Base-by-base conservation (phyloP, 345 rosid genomes). In the Stellera chamaejasme region DNA sequence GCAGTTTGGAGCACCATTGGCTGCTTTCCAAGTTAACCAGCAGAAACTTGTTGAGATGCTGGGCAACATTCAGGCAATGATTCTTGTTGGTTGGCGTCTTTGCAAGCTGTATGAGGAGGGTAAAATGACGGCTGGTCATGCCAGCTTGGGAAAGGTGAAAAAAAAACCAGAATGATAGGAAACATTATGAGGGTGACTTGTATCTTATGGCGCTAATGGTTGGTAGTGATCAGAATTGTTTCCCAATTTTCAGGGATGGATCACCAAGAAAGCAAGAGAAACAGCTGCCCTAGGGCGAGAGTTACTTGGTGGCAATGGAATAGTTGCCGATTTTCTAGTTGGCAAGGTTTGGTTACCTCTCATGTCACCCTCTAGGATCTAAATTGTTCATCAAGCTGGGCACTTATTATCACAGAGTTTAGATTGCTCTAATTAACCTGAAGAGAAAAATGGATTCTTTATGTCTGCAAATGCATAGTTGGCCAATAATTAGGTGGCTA, bases 1-100 rank as follows among this genome's bases (percentile, higher is more conserved):
- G 72, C 99, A 90, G 77, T 93, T 93, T 72, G 96, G 96, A 79
- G 97, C 90, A 56, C 97, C 96, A 25, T 69, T 93, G 75, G 99
- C 96, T 51, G 87, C 99, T 58, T 90, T 87, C 70, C 99, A 85
- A 65, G 48, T 88, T 55, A 88, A 82, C 77, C n/a, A 93, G 63
- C 92, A 83, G 78, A 93, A 89, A 75, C 97, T 93, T 23, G 3
- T 13, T 14, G 19, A 3, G 32, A 16, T 45, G 6, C 15, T 90
- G 60, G 92, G 97, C 15, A 82, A 89, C 71, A 71, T 93, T 60
- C 96, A 93, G 70, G 97, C 95, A 11, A 93, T 93, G 95, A 48
- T 75, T 65, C 86, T 93, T 11, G 79, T 93, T 67, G 97, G 97
- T 60, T 93, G 97, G 97, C 91, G 97, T 59, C 81, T 93, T 43